Conservation (phyloP, 2,329 filamentous ascomycete species). For the Cladosporium oxysporum region DNA sequence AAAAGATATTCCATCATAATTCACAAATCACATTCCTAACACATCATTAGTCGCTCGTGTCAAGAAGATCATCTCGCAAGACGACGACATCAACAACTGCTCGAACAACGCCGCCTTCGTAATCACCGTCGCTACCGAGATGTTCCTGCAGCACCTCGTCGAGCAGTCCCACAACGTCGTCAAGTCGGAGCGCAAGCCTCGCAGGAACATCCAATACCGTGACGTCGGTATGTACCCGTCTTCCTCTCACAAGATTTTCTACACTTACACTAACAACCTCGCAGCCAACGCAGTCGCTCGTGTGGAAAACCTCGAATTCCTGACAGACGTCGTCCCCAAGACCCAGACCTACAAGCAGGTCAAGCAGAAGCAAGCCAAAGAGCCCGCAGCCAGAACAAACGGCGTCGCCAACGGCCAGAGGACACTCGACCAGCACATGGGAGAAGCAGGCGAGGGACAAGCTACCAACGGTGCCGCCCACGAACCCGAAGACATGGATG, state of each 20-base stretch:
- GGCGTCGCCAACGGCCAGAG: constrained; percentile 22
- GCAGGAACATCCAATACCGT: constrained; percentile 93
- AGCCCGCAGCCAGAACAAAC: constrained; percentile 23
- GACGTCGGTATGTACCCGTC: constrained; percentile 68
- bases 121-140: constrained; percentile 89
- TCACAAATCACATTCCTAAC: constrained; percentile 8
- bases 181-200: constrained; percentile 86
- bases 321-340: constrained; percentile 85
- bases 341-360: constrained; percentile 79
- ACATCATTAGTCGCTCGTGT: constrained; percentile 74
- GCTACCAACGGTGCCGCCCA: constrained; percentile 27
- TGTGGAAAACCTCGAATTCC: constrained; percentile 92
- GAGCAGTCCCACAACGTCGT: constrained; percentile 83
- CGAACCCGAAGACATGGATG: constrained; percentile 28
- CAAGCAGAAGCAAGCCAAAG: constrained; percentile 57
- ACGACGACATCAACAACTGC: constrained; percentile 81
- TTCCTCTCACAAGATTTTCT: background rate
- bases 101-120: constrained; percentile 94
- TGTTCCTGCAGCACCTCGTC: constrained; percentile 92
- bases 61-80: constrained; percentile 90
- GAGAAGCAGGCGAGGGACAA: constrained; percentile 22
- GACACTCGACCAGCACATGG: constrained; percentile 25
- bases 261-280: background rate
- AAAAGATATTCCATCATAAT: constrained; percentile 20
- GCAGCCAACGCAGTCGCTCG: constrained; percentile 80